Base-by-base conservation (phyloP, 306 rosid species). In the Citrullus amarus region DNA sequence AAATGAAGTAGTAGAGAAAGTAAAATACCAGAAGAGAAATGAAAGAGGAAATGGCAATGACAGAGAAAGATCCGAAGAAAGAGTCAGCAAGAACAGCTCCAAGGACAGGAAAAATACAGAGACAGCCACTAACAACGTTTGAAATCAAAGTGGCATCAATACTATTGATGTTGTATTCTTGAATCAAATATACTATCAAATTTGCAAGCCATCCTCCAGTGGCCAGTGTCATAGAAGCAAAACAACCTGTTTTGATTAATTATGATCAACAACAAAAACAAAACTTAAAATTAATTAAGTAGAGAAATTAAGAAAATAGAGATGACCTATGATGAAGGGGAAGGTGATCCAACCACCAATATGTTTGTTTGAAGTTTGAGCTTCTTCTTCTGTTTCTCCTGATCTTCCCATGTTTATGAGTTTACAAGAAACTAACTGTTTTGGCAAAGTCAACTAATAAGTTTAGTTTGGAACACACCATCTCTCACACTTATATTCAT, bases 341-440 rank as follows among this genome's bases (percentile, higher is more conserved):
- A 84, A 87, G 16, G 86, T 82, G 61, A 41, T 78, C 90, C 88
- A 87, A 48, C 86, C 90, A 22, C 90, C 88, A 25, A 25, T 25
- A 43, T 61, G 68, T 77, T 80, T 80, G 12, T 70, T 20, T 5
- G 79, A 41, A 34, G 32, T 30, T 53, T 25, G 57, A 59, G 32
- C 44, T 56, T 38, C 48, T 56, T 38, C 48, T 69, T 48, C 81
- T 55, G 80, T 63, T 17, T 17, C 65, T 75, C 0, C 67, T 63
- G 22, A 22, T 22, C 44, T 46, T 61, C 39, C 55, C 75, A 69
- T 69, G 18, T 43, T 41, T 3, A 3, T 38, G 15, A 67, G 28
- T n/a, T 39, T 34, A 14, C 6, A 1, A 5, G 6, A 30, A 62
- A 44, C 8, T 25, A 25, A 25, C 28, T 25, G 48, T 8, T 14